Conservation (phyloP, 1,284 basidiomycete genomes). For the Spongispora temasekensis region DNA sequence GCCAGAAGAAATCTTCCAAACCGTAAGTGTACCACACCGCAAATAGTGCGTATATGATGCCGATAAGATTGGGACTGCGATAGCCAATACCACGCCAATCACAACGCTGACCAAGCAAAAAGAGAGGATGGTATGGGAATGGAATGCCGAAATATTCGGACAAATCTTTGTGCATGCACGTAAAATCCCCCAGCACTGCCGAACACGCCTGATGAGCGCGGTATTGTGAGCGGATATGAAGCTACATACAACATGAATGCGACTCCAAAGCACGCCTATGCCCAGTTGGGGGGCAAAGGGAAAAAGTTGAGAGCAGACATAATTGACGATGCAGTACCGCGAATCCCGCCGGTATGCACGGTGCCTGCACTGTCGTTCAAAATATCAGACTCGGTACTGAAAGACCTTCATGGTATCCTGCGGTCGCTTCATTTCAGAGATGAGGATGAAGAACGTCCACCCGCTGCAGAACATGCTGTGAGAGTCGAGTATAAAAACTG, state of each 20-base stretch:
- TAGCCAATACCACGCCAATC: slow-evolving; percentile 55
- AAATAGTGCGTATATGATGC: slow-evolving; percentile 56
- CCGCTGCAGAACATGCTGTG: background rate
- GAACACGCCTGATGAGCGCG: background rate
- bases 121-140: slow-evolving; percentile 53
- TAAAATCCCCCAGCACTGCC: slow-evolving; percentile 49
- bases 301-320: slow-evolving; percentile 60
- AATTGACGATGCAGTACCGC: slow-evolving; percentile 56
- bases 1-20: slow-evolving; percentile 56
- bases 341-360: slow-evolving; percentile 53
- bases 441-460: slow-evolving; percentile 44
- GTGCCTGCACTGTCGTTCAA: slow-evolving; percentile 38
- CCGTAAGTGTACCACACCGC: slow-evolving; percentile 62
- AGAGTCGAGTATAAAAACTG: too few relatives aligned
- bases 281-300: slow-evolving; percentile 49
- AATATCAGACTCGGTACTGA: background rate
- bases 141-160: slow-evolving; percentile 61
- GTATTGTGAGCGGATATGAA: background rate
- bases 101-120: slow-evolving; percentile 50
- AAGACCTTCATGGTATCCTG: slow-evolving; percentile 53
- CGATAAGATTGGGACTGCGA: slow-evolving; percentile 54
- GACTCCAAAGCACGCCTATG: slow-evolving; percentile 51
- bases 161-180: slow-evolving; percentile 61
- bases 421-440: slow-evolving; percentile 55
- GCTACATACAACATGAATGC: slow-evolving; percentile 47